Evolutionary conservation across 495 filamentous ascomycete genomes (phyloP).

Genomic region (Podospora anserina): DNA sequence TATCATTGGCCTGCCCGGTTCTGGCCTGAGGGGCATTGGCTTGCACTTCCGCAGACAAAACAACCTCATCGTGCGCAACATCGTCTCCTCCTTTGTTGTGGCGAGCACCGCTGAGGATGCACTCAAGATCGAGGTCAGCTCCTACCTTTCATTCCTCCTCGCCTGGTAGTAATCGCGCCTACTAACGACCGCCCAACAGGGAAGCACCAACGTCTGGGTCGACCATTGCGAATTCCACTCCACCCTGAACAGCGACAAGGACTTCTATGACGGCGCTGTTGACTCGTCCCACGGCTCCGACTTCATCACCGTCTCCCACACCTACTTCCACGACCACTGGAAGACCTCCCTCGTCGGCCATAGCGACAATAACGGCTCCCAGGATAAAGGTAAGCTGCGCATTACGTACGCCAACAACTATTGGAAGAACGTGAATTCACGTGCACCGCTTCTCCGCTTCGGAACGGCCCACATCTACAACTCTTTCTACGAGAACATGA

Average conservation of each 20-base stretch:
- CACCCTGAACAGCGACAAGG: slow-evolving; percentile 54
- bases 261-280: slow-evolving; percentile 66
- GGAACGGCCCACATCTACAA: slow-evolving; percentile 56
- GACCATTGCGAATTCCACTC: slow-evolving; percentile 66
- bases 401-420: slow-evolving; percentile 63
- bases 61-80: slow-evolving; percentile 62
- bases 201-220: slow-evolving; percentile 60
- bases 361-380: slow-evolving; percentile 47
- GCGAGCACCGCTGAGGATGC: slow-evolving; percentile 56
- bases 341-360: slow-evolving; percentile 64
- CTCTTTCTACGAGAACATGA: slow-evolving; percentile 43
- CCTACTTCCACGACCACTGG: slow-evolving; percentile 61
- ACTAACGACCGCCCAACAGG: slow-evolving; percentile 14
- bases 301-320: slow-evolving; percentile 51
- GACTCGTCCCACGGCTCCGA: slow-evolving; percentile 57
- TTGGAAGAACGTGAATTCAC: slow-evolving; percentile 60
- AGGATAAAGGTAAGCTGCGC: slow-evolving; percentile 54
- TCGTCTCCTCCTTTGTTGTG: slow-evolving; percentile 57
- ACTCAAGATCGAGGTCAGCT: slow-evolving; percentile 47
- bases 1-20: slow-evolving; percentile 48
- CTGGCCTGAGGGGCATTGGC: slow-evolving; percentile 44
- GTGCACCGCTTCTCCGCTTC: slow-evolving; percentile 59
- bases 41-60: slow-evolving; percentile 46
- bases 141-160: too few relatives aligned
- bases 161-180: too few relatives aligned